A percentile compares a stretch with the other conserved stretches of the same genome.
Evolutionary conservation across 1,284 basidiomycete genomes (phyloP).

Genomic region (Cerrena zonata): DNA sequence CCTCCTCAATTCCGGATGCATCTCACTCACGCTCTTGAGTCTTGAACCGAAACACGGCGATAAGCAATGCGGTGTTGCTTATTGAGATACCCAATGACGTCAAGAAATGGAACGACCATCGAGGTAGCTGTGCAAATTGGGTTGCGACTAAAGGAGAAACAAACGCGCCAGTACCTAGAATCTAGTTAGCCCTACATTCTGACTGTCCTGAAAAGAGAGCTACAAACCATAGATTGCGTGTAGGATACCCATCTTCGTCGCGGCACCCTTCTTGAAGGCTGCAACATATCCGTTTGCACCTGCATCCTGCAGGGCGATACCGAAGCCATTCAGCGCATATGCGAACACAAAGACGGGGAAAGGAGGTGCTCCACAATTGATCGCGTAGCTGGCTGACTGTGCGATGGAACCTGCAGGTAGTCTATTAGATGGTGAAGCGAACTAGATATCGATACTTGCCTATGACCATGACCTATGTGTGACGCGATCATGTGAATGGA

Average conservation of each 20-base stretch:
- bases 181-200: not conserved
- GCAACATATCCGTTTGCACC: conserved; percentile 53
- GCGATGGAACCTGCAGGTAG: conserved; percentile 31
- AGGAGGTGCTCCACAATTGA: conserved; percentile 55
- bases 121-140: conserved; percentile 46
- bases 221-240: conserved; percentile 42
- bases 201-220: not conserved
- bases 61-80: conserved; percentile 40
- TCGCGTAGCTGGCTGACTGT: conserved; percentile 41
- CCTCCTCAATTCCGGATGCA: too few species aligned
- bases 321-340: conserved; percentile 58
- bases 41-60: conserved; percentile 48
- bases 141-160: conserved; percentile 58
- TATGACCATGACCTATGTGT: conserved; percentile 22
- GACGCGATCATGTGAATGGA: too few species aligned
- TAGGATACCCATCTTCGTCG: conserved; percentile 56
- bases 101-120: conserved; percentile 64
- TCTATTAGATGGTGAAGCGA: too few species aligned
- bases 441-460: conserved; percentile 13
- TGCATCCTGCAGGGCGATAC: conserved; percentile 51
- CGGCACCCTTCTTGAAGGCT: conserved; percentile 37
- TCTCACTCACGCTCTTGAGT: conserved; percentile 45
- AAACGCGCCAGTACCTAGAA: conserved; percentile 51
- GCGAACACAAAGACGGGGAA: conserved; percentile 58
- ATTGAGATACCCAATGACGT: conserved; percentile 51